Evolutionary conservation across 768 basidiomycete species (phyloP), one percentile per base, ranked within the genome.

Genomic region (Coprinopsis cinerea): DNA sequence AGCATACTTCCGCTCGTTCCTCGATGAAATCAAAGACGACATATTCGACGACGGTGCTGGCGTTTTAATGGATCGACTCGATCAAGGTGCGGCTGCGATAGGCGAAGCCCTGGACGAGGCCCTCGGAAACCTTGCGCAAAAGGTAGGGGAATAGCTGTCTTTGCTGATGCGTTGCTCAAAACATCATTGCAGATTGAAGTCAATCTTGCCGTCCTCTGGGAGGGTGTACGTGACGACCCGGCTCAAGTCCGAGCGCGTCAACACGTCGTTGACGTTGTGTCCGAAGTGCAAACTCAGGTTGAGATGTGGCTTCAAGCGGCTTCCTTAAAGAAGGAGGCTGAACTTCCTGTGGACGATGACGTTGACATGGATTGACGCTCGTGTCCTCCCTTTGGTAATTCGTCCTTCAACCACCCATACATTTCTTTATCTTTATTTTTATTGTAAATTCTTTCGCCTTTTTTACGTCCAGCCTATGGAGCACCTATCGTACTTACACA

Each of bases 161-260:
- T 20, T 6, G n/a, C 5, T 42, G 20, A 25, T 22, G 32, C 11
- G 37, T 40, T 2, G 34, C 49, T 22, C 23, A 6, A 20, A 44
- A 25, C n/a, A 20, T 53, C 15, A 39, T 22, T 11, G 27, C 27
- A 55, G 57, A 54, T 59, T 32, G 44, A 58, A 62, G 78, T 81
- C 54, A 78, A 70, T 55, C 54, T 83, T 49, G 69, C 79, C 7
- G 74, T 82, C 5, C 70, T 83, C 6, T 83, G 81, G 81, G 80
- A 82, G 59, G 75, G 70, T 18, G 59, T 67, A 2, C 67, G 66
- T 26, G 77, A 81, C 53, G 72, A 73, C 60, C 74, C 75, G 9
- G 59, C 60, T 25, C 78, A 81, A 59, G 60, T 67, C 36, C 63
- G 52, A 45, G 65, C 66, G 3, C 70, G 78, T 27, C 53, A 59